Base-by-base conservation (phyloP, 306 rosid genomes). In the Biancaea sappan region DNA sequence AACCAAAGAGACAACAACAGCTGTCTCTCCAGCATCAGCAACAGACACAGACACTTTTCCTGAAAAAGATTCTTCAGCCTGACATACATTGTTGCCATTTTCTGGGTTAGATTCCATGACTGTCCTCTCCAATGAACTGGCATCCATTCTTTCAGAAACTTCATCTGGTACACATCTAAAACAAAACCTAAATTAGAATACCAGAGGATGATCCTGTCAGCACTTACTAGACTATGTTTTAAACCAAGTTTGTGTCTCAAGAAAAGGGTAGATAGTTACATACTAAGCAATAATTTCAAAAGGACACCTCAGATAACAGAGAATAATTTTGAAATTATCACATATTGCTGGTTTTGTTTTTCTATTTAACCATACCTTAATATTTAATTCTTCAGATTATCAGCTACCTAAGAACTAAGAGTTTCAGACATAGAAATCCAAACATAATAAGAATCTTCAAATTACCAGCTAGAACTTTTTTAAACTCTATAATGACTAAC, bases 21-120 rank as follows among this genome's bases (percentile, higher is more conserved):
- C 96, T 18, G 95, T 94, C 81, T 94, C 97, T 73, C 97, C 99
- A 32, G 87, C 56, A 88, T 94, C 99, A 73, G 93, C 96, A 77
- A 90, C 92, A 67, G 96, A 86, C 51, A 94, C 86, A 38, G 88
- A 91, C 35, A 94, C 88, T 85, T 84, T 88, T 69, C 90, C 74
- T 43, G 91, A 83, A 82, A 86, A 79, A 77, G 83, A 81, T 62
- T 78, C 89, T 74, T 81, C 81, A 48, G 58, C 75, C 38, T 73
- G 82, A 73, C 85, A 74, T 62, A 78, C 79, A 52, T 29, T 44
- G 75, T 54, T 87, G 47, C 48, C 57, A 76, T 76, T 76, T 60
- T 75, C 86, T 64, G 75, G 78, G 75, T 73, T 79, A 66, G 16
- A 46, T 65, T 80, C 83, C 57, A 79, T 11, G 16, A 70, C 53